phyloP scores from a whole-genome alignment of 1,284 basidiomycete species.

The Tilletia indica region DNA sequence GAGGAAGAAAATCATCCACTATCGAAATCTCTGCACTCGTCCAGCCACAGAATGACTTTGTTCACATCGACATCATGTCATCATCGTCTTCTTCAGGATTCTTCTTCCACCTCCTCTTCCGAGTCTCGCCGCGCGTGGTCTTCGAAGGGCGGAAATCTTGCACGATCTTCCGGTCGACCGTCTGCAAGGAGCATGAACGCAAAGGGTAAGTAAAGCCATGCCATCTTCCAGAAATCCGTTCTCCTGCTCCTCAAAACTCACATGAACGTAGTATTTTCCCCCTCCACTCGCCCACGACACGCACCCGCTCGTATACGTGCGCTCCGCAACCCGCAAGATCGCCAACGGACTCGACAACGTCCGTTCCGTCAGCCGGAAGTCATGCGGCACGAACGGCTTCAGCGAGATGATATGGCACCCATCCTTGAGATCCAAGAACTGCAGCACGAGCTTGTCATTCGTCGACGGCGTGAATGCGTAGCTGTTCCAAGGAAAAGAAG shows the following conservation, averaged over 20 bases:
- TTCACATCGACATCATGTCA: slow-evolving; percentile 14
- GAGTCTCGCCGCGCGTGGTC: slow-evolving; percentile 5
- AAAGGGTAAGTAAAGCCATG: not conserved
- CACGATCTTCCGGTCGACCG: slow-evolving; percentile 13
- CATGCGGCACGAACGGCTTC: slow-evolving; percentile 61
- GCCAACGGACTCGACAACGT: slow-evolving; percentile 46
- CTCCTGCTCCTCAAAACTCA: not conserved
- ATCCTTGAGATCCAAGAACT: slow-evolving; percentile 63
- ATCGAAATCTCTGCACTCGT: too few species aligned
- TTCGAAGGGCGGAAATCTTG: slow-evolving; percentile 6
- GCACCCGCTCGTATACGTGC: slow-evolving; percentile 38
- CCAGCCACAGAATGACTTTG: too few species aligned
- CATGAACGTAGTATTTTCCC: slow-evolving; percentile 52
- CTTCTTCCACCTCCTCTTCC: slow-evolving; percentile 11
- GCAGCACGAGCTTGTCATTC: slow-evolving; percentile 61
- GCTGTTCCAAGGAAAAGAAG: slow-evolving; percentile 6
- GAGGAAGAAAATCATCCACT: too few species aligned
- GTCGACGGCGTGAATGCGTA: slow-evolving; percentile 59
- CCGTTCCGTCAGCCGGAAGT: slow-evolving; percentile 60
- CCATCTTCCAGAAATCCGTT: too few species aligned
- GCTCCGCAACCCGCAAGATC: slow-evolving; percentile 47
- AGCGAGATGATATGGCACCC: slow-evolving; percentile 61
- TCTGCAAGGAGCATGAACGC: not conserved
- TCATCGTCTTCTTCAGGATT: slow-evolving; percentile 14
- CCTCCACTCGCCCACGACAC: slow-evolving; percentile 53